Percentiles rank a stretch among this genome's conserved stretches.
Conservation (phyloP, 2,329 filamentous ascomycete species). For the Trichoderma koningiopsis region DNA sequence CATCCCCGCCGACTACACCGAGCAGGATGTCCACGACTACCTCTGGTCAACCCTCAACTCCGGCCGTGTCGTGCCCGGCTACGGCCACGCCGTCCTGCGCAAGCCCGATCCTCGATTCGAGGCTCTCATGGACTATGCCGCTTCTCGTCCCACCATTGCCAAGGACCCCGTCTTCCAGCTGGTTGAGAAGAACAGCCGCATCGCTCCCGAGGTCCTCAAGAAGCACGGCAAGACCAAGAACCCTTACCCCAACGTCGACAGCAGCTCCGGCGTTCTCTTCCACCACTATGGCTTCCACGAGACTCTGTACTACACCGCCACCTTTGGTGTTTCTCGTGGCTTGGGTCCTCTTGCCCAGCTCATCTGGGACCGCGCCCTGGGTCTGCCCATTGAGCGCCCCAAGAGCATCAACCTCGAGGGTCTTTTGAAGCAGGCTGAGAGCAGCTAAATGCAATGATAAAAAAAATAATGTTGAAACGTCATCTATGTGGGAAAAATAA, state of each 20-base stretch:
- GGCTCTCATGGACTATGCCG: slow-evolving; percentile 94
- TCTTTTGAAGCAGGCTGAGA: slow-evolving; percentile 68
- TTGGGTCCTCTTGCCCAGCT: slow-evolving; percentile 91
- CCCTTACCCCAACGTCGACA: slow-evolving; percentile 96
- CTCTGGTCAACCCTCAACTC: slow-evolving; percentile 93
- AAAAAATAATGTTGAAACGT: neutral
- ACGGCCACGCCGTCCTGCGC: slow-evolving; percentile 92
- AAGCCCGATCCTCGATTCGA: slow-evolving; percentile 97
- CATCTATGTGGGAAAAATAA: neutral
- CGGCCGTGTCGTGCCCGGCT: slow-evolving; percentile 90
- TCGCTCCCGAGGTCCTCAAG: slow-evolving; percentile 86
- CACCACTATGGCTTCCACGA: slow-evolving; percentile 98
- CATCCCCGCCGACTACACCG: slow-evolving; percentile 76
- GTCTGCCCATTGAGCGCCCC: slow-evolving; percentile 92
- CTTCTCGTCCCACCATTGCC: slow-evolving; percentile 80
- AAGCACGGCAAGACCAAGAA: slow-evolving; percentile 99
- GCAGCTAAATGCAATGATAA: slow-evolving; percentile 36
- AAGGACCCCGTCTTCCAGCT: slow-evolving; percentile 89
- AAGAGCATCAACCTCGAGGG: slow-evolving; percentile 96
- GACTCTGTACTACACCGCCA: slow-evolving; percentile 88
- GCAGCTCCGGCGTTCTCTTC: slow-evolving; percentile 90
- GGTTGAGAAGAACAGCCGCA: slow-evolving; percentile 88
- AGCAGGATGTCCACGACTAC: slow-evolving; percentile 83
- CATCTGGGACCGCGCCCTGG: slow-evolving; percentile 92
- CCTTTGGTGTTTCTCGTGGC: slow-evolving; percentile 68